These are phyloP conservation scores for Hypoxylon sp. DNA, from an alignment of 2,329 filamentous ascomycete genomes.

Conservation along the genomic window DNA sequence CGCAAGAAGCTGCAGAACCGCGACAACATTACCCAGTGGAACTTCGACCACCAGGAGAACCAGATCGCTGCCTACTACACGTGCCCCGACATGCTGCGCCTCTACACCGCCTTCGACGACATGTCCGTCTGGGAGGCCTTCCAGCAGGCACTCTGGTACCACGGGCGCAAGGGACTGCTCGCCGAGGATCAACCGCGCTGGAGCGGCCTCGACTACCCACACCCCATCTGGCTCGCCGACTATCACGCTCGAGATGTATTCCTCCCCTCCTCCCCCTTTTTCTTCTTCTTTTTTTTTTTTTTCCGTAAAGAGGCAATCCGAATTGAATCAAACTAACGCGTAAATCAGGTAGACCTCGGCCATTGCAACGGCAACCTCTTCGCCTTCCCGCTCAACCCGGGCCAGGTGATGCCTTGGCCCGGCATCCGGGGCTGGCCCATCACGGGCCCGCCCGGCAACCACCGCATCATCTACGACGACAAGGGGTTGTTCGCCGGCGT, in stretches of 20 bases:
- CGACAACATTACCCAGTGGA: constrained; percentile 26
- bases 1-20: constrained; percentile 4
- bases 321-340: too few relatives aligned
- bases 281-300: too few relatives aligned
- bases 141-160: constrained; percentile 15
- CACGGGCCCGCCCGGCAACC: constrained; percentile 8
- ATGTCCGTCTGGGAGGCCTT: constrained; percentile 23
- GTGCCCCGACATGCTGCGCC: constrained; percentile 13
- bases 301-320: too few relatives aligned
- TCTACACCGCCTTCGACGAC: constrained; percentile 21
- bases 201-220: constrained; percentile 20
- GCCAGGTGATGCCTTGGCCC: constrained; percentile 16
- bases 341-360: too few relatives aligned
- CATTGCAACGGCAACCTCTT: constrained; percentile 3
- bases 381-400: constrained; percentile 15
- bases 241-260: constrained; percentile 20
- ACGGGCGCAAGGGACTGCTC: not conserved
- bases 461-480: constrained; percentile 22
- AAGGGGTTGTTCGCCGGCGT: constrained; percentile 23
- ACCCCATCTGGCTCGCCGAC: constrained; percentile 6
- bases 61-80: constrained; percentile 21
- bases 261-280: too few relatives aligned
- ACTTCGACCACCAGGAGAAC: constrained; percentile 10
- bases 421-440: constrained; percentile 5
- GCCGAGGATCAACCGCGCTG: constrained; percentile 19